Evolutionary conservation across 2,329 filamentous ascomycete species (phyloP), one percentile per base, ranked within the genome.

Genomic region (Colletotrichum abscissum): DNA sequence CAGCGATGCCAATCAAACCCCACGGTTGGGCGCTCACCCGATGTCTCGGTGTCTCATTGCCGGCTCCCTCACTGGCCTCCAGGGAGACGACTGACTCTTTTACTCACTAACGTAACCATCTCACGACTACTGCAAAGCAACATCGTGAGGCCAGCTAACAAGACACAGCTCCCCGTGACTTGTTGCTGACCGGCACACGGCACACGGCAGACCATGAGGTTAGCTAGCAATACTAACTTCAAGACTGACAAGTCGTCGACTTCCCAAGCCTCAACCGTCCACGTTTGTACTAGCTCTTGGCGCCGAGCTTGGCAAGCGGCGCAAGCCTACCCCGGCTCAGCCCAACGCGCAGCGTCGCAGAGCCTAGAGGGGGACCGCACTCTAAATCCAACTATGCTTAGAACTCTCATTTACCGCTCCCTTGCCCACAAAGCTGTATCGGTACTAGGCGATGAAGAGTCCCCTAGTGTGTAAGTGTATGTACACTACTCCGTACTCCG

Each of bases 1-100:
- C 58, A 68, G 42, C 52, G 60, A 57, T 57, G 59, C 38, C 67
- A 56, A 65, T 70, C 54, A 59, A 70, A 72, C 63, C 56, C n/a
- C 33, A 26, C 24, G 16, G 46, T 35, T 67, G 38, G 19, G 9
- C 42, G 33, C 28, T 60, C 19, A 24, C 56, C 19, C 56, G 38
- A 33, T 63, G 56, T 54, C 46, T 64, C 38, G 24, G 30, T 59
- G 66, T 72, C 66, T 72, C 54, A 66, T 54, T 49, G 54, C 24
- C 24, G 58, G 24, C 26, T 35, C 22, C 52, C 70, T 73, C 33
- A 73, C 42, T 73, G 70, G 70, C 42, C 42, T 49, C 46, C 16
- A 46, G 66, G 33, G 59, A 38, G 59, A 33, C 66, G 52, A 60
- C 55, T 28, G 54, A 46, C 62, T 22, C 49, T 6, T 42, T 35